phyloP scores from a whole-genome alignment of 1,284 basidiomycete genomes.

The Heterobasidion irregulare region DNA sequence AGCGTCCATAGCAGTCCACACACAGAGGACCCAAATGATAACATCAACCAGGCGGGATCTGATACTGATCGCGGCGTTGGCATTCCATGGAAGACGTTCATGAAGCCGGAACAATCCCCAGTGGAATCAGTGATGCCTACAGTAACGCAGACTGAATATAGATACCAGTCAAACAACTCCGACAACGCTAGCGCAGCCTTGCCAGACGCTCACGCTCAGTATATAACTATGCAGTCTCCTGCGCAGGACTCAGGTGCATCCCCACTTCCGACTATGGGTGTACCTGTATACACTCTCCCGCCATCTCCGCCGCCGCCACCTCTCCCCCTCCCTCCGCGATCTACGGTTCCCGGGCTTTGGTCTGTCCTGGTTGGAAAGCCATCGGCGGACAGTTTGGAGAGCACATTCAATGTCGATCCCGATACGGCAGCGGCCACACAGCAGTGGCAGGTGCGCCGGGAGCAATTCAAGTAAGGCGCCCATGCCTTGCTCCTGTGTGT shows the following conservation, averaged over 20 bases:
- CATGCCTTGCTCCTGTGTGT: not conserved
- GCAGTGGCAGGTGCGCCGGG: slow-evolving; percentile 16
- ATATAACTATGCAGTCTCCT: not conserved
- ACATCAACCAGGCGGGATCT: no score
- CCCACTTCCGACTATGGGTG: not conserved
- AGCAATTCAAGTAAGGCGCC: slow-evolving; percentile 17
- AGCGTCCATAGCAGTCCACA: no score
- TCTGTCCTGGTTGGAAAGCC: slow-evolving; percentile 23
- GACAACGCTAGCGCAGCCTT: no score
- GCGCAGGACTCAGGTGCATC: not conserved
- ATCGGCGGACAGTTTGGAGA: slow-evolving; percentile 18
- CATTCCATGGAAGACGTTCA: no score
- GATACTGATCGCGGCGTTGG: no score
- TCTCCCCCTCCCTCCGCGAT: not conserved
- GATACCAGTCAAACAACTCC: no score
- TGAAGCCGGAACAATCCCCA: no score
- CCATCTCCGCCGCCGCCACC: not conserved
- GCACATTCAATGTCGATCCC: slow-evolving; percentile 26
- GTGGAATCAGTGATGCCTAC: no score
- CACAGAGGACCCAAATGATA: no score
- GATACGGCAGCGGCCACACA: slow-evolving; percentile 18
- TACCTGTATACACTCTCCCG: not conserved
- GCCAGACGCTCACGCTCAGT: no score
- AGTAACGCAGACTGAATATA: no score
- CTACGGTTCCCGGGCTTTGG: slow-evolving; percentile 31